Evolutionary conservation across 2,329 filamentous ascomycete genomes (phyloP).

Genomic region (Trichoderma koningiopsis): DNA sequence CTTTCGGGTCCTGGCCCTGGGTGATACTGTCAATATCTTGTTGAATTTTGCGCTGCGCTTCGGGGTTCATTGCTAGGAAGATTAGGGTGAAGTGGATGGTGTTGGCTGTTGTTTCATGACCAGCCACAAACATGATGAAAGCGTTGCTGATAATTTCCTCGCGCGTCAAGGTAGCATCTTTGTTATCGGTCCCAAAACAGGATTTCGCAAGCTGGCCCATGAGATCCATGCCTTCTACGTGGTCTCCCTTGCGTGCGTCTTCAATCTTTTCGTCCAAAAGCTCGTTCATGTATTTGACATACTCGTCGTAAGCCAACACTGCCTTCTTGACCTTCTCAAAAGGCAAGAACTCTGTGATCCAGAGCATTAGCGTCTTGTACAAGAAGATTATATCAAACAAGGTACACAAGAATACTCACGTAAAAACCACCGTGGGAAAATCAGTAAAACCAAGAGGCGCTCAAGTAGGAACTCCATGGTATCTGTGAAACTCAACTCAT

Average conservation of each 20-base stretch:
- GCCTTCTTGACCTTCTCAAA: constrained; percentile 55
- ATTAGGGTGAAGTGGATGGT: constrained; percentile 71
- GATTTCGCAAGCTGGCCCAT: constrained; percentile 54
- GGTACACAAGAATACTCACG: constrained; percentile 39
- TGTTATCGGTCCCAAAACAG: constrained; percentile 37
- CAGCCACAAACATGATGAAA: constrained; percentile 69
- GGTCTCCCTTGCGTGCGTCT: constrained; percentile 41
- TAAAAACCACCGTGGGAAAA: constrained; percentile 61
- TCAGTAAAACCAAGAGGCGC: constrained; percentile 62
- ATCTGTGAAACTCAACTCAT: constrained; percentile 66
- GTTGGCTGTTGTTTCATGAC: constrained; percentile 81
- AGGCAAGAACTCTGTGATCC: constrained; percentile 46
- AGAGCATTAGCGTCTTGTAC: not conserved
- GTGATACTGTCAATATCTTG: constrained; percentile 68
- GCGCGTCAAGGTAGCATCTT: constrained; percentile 51
- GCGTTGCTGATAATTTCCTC: constrained; percentile 73
- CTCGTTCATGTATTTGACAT: constrained; percentile 69
- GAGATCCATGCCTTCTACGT: constrained; percentile 54
- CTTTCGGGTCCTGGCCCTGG: constrained; percentile 55
- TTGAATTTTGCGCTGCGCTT: constrained; percentile 67
- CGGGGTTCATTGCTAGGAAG: constrained; percentile 66
- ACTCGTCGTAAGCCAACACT: constrained; percentile 61
- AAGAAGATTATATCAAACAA: not conserved
- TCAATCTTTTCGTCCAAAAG: constrained; percentile 63
- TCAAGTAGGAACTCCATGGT: constrained; percentile 64